These are phyloP conservation scores for Epichloe sp. DNA, from an alignment of 2,329 filamentous ascomycete species.

Conservation along the genomic window DNA sequence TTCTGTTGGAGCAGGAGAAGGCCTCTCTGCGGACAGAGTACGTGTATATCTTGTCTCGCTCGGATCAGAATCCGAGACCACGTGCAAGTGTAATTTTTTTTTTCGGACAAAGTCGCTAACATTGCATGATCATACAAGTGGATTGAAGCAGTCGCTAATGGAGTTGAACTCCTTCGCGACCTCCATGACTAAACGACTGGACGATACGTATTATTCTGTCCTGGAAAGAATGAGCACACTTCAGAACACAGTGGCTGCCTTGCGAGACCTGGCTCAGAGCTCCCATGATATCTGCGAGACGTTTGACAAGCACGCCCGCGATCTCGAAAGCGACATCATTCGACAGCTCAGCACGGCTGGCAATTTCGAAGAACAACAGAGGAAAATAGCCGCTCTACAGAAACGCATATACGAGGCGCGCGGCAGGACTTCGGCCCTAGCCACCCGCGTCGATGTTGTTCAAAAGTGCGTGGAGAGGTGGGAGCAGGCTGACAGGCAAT, in stretches of 20 bases:
- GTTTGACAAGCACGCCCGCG: slow-evolving; percentile 47
- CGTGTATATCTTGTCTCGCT: slow-evolving; percentile 5
- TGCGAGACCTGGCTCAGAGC: slow-evolving; percentile 53
- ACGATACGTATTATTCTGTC: slow-evolving; percentile 62
- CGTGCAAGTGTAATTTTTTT: too few species aligned
- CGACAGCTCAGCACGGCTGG: slow-evolving; percentile 47
- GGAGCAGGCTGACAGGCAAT: slow-evolving; percentile 52
- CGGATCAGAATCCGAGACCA: background rate
- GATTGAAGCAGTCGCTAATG: slow-evolving; percentile 36
- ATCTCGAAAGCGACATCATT: slow-evolving; percentile 46
- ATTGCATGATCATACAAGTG: slow-evolving; percentile 22
- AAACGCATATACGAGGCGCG: slow-evolving; percentile 47
- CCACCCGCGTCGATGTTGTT: slow-evolving; percentile 50
- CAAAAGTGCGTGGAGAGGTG: slow-evolving; percentile 51
- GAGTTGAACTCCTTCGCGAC: slow-evolving; percentile 48
- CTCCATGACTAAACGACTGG: slow-evolving; percentile 50
- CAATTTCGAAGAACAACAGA: slow-evolving; percentile 51
- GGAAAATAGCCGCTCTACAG: slow-evolving; percentile 48
- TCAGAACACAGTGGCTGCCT: slow-evolving; percentile 47
- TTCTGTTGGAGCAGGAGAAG: slow-evolving; percentile 24
- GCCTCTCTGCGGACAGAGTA: slow-evolving; percentile 20
- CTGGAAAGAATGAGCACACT: slow-evolving; percentile 54
- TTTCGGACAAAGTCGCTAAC: background rate
- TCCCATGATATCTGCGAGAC: slow-evolving; percentile 43
- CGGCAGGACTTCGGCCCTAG: slow-evolving; percentile 44